These are phyloP conservation scores for Kluyveromyces sp. DNA, from an alignment of 1,139 yeast genomes.

Conservation along the genomic window DNA sequence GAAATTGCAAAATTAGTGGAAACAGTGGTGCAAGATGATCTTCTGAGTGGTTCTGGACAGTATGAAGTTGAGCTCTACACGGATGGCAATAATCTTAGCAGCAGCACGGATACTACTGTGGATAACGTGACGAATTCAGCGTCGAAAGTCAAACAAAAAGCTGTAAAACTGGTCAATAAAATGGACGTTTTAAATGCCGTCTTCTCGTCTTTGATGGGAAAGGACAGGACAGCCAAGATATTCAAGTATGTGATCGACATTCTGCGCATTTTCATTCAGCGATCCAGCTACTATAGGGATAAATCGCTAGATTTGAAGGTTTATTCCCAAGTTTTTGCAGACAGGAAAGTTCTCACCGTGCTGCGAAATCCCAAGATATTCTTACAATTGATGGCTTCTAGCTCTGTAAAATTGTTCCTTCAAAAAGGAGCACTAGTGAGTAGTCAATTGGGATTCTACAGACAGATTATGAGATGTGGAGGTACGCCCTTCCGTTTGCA, in stretches of 20 bases:
- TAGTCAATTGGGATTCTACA: slow-evolving; percentile 48
- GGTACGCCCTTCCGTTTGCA: slow-evolving; percentile 55
- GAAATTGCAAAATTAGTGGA: not conserved
- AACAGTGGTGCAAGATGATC: not conserved
- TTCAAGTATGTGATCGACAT: slow-evolving; percentile 54
- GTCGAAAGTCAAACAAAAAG: not conserved
- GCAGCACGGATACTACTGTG: not conserved
- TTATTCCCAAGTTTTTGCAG: slow-evolving; percentile 24
- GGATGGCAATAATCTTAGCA: not conserved
- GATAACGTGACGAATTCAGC: not conserved
- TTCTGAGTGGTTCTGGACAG: not conserved
- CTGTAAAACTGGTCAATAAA: slow-evolving; percentile 9
- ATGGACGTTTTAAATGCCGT: slow-evolving; percentile 46
- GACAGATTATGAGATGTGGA: slow-evolving; percentile 68
- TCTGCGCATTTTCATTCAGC: slow-evolving; percentile 43
- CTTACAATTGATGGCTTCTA: slow-evolving; percentile 15
- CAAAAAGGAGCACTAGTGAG: slow-evolving; percentile 42
- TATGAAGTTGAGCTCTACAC: not conserved
- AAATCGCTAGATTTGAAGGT: slow-evolving; percentile 15
- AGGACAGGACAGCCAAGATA: slow-evolving; percentile 63
- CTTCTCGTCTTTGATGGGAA: slow-evolving; percentile 53
- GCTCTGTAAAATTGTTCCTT: slow-evolving; percentile 23
- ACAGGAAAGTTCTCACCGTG: slow-evolving; percentile 24
- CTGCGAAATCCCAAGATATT: slow-evolving; percentile 18
- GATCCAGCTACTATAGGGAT: slow-evolving; percentile 31